Conservation (phyloP, 2,329 filamentous ascomycete genomes). For the Dactylellina parvicollis region DNA sequence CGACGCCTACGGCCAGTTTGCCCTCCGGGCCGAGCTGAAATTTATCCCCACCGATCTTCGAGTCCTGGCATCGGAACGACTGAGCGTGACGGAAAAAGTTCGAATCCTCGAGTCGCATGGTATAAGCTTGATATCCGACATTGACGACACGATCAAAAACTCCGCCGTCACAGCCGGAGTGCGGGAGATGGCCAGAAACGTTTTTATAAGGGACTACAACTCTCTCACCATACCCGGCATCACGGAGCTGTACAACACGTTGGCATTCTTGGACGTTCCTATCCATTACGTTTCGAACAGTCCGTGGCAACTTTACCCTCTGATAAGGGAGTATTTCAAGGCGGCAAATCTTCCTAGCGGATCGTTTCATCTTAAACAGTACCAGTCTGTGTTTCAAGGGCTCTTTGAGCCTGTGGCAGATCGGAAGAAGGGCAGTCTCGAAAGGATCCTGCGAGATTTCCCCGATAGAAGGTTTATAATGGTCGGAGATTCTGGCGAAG, state of each 20-base stretch:
- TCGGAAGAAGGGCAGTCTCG: conserved; percentile 86
- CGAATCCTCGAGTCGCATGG: conserved; percentile 78
- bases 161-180: conserved; percentile 89
- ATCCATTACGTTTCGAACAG: conserved; percentile 99
- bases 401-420: conserved; percentile 98
- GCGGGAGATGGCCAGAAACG: conserved; percentile 94
- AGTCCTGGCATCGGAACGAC: conserved; percentile 82
- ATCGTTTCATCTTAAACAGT: conserved; percentile 94
- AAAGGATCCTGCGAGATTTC: conserved; percentile 87
- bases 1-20: conserved; percentile 89
- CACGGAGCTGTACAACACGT: conserved; percentile 82
- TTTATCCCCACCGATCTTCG: conserved; percentile 91
- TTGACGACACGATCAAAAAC: conserved; percentile 96
- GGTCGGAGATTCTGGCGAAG: conserved; percentile 94
- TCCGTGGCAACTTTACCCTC: conserved; percentile 95
- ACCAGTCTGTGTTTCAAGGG: conserved; percentile 94
- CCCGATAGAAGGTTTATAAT: conserved; percentile 88
- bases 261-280: conserved; percentile 82
- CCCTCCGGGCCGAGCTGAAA: conserved; percentile 78
- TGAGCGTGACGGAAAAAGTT: conserved; percentile 83
- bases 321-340: conserved; percentile 81
- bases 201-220: conserved; percentile 84
- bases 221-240: conserved; percentile 89
- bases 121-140: conserved; percentile 93
- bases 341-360: conserved; percentile 82